Evolutionary conservation across 805 yeast species (phyloP).

Genomic region (Pichia sporocuriosa): DNA sequence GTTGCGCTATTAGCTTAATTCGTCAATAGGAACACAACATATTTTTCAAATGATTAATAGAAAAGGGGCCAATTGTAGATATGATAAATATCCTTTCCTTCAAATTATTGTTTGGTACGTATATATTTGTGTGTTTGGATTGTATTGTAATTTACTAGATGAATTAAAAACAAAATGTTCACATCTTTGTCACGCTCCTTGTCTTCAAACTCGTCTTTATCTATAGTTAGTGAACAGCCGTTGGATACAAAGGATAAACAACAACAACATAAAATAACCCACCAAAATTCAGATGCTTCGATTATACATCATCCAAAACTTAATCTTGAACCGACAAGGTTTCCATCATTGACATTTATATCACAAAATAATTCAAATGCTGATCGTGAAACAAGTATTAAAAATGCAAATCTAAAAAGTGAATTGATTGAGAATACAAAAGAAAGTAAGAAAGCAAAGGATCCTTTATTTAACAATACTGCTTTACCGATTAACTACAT

Average conservation of each 20-base stretch:
- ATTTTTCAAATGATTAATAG: too few species aligned
- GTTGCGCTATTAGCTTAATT: too few species aligned
- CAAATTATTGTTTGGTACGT: too few species aligned
- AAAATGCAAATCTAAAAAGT: constrained; percentile 15
- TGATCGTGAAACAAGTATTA: constrained; percentile 12
- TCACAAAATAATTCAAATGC: not conserved
- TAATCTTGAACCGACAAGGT: constrained; percentile 6
- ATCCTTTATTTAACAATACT: constrained; percentile 6
- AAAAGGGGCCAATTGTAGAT: too few species aligned
- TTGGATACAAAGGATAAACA: not conserved
- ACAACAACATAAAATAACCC: not conserved
- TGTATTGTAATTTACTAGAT: too few species aligned
- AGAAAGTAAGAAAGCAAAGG: constrained; percentile 10
- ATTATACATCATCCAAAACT: not conserved
- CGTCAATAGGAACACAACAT: too few species aligned
- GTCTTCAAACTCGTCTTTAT: not conserved
- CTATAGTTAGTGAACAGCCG: not conserved
- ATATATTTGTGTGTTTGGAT: too few species aligned
- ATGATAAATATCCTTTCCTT: too few species aligned
- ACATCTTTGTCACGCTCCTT: not conserved
- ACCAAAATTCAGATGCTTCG: constrained; percentile 2
- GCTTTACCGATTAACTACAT: not conserved
- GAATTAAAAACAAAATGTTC: too few species aligned
- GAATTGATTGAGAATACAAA: constrained; percentile 17
- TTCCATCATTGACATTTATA: constrained; percentile 13